Conservation (phyloP, 208 protist genomes). For the Trypanosoma caninum region DNA sequence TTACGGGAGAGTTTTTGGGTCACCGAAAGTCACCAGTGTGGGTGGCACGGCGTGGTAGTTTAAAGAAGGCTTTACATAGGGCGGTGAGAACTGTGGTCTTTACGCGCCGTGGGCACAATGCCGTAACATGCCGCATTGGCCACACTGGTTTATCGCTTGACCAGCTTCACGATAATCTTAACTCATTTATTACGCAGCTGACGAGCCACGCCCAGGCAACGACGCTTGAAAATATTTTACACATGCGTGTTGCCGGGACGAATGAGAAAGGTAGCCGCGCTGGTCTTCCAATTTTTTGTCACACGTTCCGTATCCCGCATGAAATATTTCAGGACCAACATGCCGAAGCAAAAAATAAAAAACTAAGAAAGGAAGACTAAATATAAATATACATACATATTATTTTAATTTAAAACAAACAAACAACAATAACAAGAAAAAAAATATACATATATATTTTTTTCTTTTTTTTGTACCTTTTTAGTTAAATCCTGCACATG, state of each 20-base stretch:
- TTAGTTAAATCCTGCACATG: background rate
- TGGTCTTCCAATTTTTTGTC: conserved; percentile 69
- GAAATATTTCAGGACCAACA: background rate
- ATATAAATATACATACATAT: too few species aligned
- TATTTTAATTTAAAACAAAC: background rate
- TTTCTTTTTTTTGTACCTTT: conserved; percentile 12
- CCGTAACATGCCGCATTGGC: conserved; percentile 71
- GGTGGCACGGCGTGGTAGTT: conserved; percentile 49
- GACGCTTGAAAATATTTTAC: conserved; percentile 54
- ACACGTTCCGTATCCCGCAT: conserved; percentile 48
- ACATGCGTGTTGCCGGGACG: conserved; percentile 76
- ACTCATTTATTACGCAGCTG: conserved; percentile 57
- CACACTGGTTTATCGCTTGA: conserved; percentile 63
- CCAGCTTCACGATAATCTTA: conserved; percentile 71
- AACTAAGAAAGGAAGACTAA: conserved; percentile 11
- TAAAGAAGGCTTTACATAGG: conserved; percentile 36
- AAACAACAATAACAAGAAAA: background rate
- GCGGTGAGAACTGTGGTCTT: conserved; percentile 67
- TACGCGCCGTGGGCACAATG: conserved; percentile 72
- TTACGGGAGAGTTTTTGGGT: conserved; percentile 85
- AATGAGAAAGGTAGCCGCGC: conserved; percentile 57
- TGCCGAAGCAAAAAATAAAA: conserved; percentile 15
- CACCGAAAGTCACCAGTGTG: conserved; percentile 78
- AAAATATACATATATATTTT: background rate
- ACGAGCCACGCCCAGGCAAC: conserved; percentile 54